Conservation (phyloP, 2,329 filamentous ascomycete species). For the Colletotrichum lindemuthianum region DNA sequence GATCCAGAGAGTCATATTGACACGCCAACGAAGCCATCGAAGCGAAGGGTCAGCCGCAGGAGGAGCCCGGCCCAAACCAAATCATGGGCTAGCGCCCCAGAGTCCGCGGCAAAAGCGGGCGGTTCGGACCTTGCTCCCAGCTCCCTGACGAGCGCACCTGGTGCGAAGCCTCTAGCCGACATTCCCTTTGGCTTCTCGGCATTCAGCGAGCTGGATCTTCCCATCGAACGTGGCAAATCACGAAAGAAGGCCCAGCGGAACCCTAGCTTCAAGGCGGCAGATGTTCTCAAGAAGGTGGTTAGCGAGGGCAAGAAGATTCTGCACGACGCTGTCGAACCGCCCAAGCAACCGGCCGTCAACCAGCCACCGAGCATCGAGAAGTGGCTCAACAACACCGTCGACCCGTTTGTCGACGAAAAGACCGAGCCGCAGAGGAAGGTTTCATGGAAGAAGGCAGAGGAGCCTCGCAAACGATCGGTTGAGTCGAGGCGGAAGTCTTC, state of each 20-base stretch:
- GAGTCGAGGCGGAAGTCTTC: slow-evolving; percentile 38
- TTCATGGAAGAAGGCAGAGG: slow-evolving; percentile 44
- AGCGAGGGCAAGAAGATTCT: slow-evolving; percentile 73
- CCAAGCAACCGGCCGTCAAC: slow-evolving; percentile 59
- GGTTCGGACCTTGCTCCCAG: slow-evolving; percentile 53
- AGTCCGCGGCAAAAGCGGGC: slow-evolving; percentile 37
- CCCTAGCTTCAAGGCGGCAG: slow-evolving; percentile 67
- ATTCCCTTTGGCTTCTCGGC: slow-evolving; percentile 73
- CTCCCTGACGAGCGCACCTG: slow-evolving; percentile 39
- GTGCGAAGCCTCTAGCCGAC: slow-evolving; percentile 65
- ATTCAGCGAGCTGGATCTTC: slow-evolving; percentile 72
- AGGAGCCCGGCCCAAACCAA: slow-evolving; percentile 39
- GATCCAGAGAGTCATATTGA: slow-evolving; percentile 49
- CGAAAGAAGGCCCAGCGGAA: slow-evolving; percentile 61
- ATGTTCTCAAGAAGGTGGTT: slow-evolving; percentile 72
- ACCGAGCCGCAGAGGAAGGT: slow-evolving; percentile 44
- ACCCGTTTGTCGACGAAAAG: slow-evolving; percentile 65
- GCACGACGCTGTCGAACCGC: slow-evolving; percentile 67
- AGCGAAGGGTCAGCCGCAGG: slow-evolving; percentile 25
- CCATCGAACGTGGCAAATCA: slow-evolving; percentile 53
- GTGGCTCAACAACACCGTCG: slow-evolving; percentile 71
- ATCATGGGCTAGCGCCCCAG: slow-evolving; percentile 42
- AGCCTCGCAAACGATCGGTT: slow-evolving; percentile 39
- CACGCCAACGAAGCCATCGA: slow-evolving; percentile 47
- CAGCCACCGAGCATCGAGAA: slow-evolving; percentile 72